These are phyloP conservation scores for Hylodesmum podocarpum DNA, from an alignment of 306 rosid species.

Conservation along the genomic window DNA sequence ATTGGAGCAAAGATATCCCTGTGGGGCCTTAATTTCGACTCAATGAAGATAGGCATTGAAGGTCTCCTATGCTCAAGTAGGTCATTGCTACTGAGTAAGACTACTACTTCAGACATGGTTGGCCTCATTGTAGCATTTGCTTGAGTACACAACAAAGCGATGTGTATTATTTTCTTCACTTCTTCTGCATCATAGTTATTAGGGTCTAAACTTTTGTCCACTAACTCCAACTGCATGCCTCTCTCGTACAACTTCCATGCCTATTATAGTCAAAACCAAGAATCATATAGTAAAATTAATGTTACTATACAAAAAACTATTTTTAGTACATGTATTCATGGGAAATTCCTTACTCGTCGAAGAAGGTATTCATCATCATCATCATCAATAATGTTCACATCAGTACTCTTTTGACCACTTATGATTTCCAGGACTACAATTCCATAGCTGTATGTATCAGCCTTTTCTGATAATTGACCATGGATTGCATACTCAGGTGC, in stretches of 20 bases:
- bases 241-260: constrained; percentile 58
- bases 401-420: constrained; percentile 54
- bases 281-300: background rate
- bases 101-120: constrained; percentile 59
- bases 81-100: constrained; percentile 44
- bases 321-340: background rate
- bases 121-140: constrained; percentile 50
- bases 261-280: constrained; percentile 21
- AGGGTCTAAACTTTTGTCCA: constrained; percentile 41
- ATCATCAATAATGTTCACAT: constrained; percentile 32
- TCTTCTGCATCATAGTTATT: constrained; percentile 44
- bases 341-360: constrained; percentile 45
- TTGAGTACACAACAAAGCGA: constrained; percentile 58
- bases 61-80: constrained; percentile 28
- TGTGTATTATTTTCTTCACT: constrained; percentile 42
- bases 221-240: constrained; percentile 40
- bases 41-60: constrained; percentile 51
- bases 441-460: constrained; percentile 64
- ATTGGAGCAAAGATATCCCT: background rate
- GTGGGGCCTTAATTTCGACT: constrained; percentile 18
- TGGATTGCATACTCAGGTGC: constrained; percentile 79
- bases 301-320: background rate
- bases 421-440: constrained; percentile 68
- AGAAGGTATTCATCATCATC: constrained; percentile 52
- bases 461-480: constrained; percentile 71